Evolutionary conservation across 2,329 filamentous ascomycete species (phyloP).

Genomic region (Colletotrichum filicis): DNA sequence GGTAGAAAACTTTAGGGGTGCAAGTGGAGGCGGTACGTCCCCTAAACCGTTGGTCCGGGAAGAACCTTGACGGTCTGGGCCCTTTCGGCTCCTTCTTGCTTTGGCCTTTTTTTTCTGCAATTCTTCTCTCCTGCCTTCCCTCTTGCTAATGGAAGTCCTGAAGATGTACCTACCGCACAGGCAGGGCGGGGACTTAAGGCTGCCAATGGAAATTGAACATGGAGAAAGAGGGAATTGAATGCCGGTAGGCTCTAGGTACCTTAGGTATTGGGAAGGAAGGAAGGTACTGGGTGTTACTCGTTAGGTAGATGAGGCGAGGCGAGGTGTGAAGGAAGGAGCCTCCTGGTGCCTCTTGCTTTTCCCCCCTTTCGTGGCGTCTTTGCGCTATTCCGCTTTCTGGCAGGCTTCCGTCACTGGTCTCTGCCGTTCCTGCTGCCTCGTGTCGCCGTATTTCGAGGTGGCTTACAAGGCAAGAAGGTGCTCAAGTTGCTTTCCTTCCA

Average conservation of each 20-base stretch:
- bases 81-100: background rate
- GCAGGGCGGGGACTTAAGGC: background rate
- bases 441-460: background rate
- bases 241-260: too few species aligned
- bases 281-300: background rate
- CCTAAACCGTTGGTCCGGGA: conserved; percentile 19
- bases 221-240: too few species aligned
- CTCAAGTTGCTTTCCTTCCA: too few species aligned
- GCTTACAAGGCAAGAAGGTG: background rate
- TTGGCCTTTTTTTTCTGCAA: conserved; percentile 1
- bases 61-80: conserved; percentile 18
- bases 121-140: background rate
- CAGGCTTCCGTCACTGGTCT: background rate
- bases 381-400: background rate
- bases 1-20: background rate
- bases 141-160: background rate
- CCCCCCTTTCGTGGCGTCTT: conserved; percentile 1
- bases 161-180: background rate
- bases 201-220: too few species aligned
- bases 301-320: background rate
- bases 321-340: background rate
- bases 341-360: background rate
- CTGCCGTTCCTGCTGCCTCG: background rate
- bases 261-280: background rate
- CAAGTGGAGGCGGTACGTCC: background rate